A percentile compares a stretch with the other conserved stretches of the same genome.
phyloP scores from a whole-genome alignment of 768 basidiomycete species.

The Chalciporus pseudorubinellus region DNA sequence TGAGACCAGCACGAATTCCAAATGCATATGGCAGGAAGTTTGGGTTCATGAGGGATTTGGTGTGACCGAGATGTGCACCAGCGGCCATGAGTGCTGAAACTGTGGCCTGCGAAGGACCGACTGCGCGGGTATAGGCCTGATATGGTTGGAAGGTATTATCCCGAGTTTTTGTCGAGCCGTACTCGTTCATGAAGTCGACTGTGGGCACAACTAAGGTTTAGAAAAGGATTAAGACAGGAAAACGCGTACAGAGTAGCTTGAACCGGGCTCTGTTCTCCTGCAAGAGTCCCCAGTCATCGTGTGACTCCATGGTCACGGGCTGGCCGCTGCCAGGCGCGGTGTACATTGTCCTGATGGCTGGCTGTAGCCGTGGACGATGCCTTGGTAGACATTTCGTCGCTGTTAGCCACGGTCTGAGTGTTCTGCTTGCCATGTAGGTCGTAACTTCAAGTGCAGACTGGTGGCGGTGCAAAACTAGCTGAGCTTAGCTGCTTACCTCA shows the following conservation, averaged over 20 bases:
- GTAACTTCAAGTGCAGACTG: slow-evolving; percentile 1
- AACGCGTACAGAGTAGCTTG: slow-evolving; percentile 50
- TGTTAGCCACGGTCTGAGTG: slow-evolving; percentile 22
- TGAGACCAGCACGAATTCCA: slow-evolving; percentile 84
- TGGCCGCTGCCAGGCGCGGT: slow-evolving; percentile 28
- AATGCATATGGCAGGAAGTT: slow-evolving; percentile 92
- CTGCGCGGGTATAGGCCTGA: slow-evolving; percentile 63
- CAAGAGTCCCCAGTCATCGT: slow-evolving; percentile 63
- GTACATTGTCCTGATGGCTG: slow-evolving; percentile 27
- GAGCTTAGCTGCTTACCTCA: slow-evolving; percentile 50
- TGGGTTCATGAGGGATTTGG: slow-evolving; percentile 78
- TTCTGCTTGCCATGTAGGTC: slow-evolving; percentile 27
- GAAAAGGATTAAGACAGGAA: slow-evolving; percentile 12
- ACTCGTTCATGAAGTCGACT: slow-evolving; percentile 63
- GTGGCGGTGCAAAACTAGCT: slow-evolving; percentile 35
- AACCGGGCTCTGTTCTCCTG: slow-evolving; percentile 57
- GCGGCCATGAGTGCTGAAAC: slow-evolving; percentile 88
- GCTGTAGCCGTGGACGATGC: background rate
- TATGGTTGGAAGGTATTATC: slow-evolving; percentile 72
- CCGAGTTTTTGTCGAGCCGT: slow-evolving; percentile 76
- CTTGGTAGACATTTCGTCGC: slow-evolving; percentile 23
- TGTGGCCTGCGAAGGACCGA: slow-evolving; percentile 60
- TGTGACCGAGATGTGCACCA: slow-evolving; percentile 93
- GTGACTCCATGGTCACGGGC: slow-evolving; percentile 40
- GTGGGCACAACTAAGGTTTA: slow-evolving; percentile 11